Percentiles rank a stretch among this genome's conserved stretches.
These are phyloP conservation scores for Pseudogymnoascus pannorum DNA, from an alignment of 2,329 filamentous ascomycete species.

Conservation along the genomic window DNA sequence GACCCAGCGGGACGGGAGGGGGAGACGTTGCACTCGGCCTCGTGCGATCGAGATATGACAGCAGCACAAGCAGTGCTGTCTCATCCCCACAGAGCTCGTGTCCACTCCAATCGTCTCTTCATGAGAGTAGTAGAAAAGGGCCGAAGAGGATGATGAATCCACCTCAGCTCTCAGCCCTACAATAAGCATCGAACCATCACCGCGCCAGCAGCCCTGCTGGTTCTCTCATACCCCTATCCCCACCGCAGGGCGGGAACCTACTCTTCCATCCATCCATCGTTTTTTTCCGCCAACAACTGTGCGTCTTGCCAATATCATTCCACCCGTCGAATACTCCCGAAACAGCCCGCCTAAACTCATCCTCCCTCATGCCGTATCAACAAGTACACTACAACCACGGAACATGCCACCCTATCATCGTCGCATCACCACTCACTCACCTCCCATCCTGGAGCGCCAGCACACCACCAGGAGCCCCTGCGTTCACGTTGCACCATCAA, in stretches of 20 bases:
- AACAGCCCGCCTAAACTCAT: not conserved
- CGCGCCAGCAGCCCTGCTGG: not conserved
- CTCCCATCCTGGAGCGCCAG: not conserved
- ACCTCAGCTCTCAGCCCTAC: not conserved
- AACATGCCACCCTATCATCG: not conserved
- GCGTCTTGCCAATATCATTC: not conserved
- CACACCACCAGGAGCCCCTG: not conserved
- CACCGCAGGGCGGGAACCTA: not conserved
- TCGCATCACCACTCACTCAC: not conserved
- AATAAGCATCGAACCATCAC: not conserved
- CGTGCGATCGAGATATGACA: not conserved
- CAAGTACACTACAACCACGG: not conserved
- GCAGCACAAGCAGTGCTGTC: too few species aligned
- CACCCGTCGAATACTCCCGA: not conserved
- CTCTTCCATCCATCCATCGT: too few species aligned
- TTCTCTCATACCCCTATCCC: not conserved
- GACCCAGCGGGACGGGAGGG: not conserved
- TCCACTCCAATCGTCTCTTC: not conserved
- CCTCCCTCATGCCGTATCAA: not conserved
- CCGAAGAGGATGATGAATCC: not conserved
- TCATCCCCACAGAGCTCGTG: not conserved
- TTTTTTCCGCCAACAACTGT: too few species aligned
- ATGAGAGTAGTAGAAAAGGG: not conserved
- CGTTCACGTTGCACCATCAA: not conserved
- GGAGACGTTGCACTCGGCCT: not conserved